These are phyloP conservation scores for Sarocladium brachiariae DNA, from an alignment of 2,329 filamentous ascomycete species.

Conservation along the genomic window DNA sequence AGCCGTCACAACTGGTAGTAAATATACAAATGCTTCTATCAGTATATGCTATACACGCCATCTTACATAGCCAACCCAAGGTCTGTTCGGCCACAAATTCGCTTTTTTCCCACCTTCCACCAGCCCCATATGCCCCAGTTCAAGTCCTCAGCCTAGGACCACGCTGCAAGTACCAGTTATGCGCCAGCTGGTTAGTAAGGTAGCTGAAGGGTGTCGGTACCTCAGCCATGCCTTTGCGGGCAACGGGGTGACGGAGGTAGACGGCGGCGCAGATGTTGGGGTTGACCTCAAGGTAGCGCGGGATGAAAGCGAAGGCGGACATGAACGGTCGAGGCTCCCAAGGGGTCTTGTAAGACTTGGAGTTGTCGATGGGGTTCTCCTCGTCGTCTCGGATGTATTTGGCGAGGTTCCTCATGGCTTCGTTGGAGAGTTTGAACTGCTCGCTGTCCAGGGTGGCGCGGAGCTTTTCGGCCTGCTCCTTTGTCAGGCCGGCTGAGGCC, in stretches of 20 bases:
- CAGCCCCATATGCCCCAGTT: neutral
- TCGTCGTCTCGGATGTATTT: conserved; percentile 54
- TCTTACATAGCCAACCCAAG: conserved; percentile 8
- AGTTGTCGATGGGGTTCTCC: conserved; percentile 68
- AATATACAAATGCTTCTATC: conserved; percentile 8
- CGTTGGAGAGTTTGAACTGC: conserved; percentile 31
- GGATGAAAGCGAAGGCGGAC: conserved; percentile 89
- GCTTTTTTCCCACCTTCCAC: neutral
- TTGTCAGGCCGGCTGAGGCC: conserved; percentile 27
- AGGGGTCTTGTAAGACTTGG: conserved; percentile 83
- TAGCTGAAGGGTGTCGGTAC: conserved; percentile 76
- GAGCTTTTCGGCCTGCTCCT: conserved; percentile 26
- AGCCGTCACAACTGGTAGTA: neutral
- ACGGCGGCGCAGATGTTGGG: conserved; percentile 94
- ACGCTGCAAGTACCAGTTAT: conserved; percentile 88
- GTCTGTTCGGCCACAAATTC: too few species aligned
- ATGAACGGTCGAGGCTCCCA: conserved; percentile 86
- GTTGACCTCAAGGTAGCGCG: conserved; percentile 93
- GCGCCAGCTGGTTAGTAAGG: conserved; percentile 70
- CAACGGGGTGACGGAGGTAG: conserved; percentile 90
- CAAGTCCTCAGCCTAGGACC: conserved; percentile 28
- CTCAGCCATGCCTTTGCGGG: conserved; percentile 70
- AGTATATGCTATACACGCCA: conserved; percentile 8
- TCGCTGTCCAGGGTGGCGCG: conserved; percentile 25
- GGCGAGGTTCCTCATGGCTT: conserved; percentile 48